Evolutionary conservation across 2,329 filamentous ascomycete genomes (phyloP), one percentile per base, ranked within the genome.

Genomic region (Chrysoporthe deuterocubensis): DNA sequence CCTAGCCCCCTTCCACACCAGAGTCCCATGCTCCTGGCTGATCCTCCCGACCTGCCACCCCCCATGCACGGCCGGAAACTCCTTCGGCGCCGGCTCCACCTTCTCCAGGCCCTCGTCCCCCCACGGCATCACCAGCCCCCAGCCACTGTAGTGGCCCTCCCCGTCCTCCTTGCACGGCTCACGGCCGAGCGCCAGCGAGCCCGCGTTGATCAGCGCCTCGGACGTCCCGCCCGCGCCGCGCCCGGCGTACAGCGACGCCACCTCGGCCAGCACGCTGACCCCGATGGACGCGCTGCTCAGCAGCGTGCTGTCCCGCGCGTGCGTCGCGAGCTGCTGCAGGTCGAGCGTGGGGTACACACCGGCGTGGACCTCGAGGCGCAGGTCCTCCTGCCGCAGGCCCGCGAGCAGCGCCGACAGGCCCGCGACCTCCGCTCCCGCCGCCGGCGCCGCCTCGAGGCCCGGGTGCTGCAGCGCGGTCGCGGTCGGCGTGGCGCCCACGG

Each of bases 311-410:
- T 82, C 72, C 62, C 79, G 75, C 4, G 91, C 89, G 73, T 90
- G 87, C 0, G 92, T 92, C 0, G 91, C 89, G 1, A 95, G 82
- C 76, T 96, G 92, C 76, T 96, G 92, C 73, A 94, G 82, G 76
- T 96, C 92, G 9, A 95, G 84, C 3, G 89, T 82, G 0, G 92
- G 88, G 75, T 94, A 95, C 2, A 92, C 90, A 42, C 91, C 92
- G 0, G 92, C 91, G 75, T 94, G 92, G 1, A 93, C 81, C 75
- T 94, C 92, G 37, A 93, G 82, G 3, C 74, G 77, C 62, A 84
- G 81, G 46, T 78, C 80, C 65, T 71, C 74, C 65, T 70, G 74
- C 63, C 73, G 80, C 69, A 82, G 77, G 11, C 74, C 73, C 13
- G 72, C 73, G 37, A 88, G 78, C 37, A 81, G 75, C 1, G 72